These are phyloP conservation scores for Myotisia sp. DNA, from an alignment of 2,329 filamentous ascomycete species.

Conservation along the genomic window DNA sequence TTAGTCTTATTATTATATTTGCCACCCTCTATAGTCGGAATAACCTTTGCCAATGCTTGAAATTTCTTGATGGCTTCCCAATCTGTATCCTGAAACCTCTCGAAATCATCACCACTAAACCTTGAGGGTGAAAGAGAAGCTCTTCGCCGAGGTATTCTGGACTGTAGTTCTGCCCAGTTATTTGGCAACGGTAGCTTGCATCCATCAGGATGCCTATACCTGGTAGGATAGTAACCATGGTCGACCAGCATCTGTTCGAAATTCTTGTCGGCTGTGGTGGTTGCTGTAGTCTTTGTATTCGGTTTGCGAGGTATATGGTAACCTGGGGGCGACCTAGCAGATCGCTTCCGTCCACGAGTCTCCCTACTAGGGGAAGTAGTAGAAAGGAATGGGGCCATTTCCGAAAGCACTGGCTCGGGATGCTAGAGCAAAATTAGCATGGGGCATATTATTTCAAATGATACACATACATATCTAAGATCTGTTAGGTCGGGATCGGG, in stretches of 20 bases:
- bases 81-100: conserved; percentile 18
- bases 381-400: not conserved
- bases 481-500: not conserved
- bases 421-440: not conserved
- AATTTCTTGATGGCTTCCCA: conserved; percentile 6
- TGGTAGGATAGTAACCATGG: conserved; percentile 18
- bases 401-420: not conserved
- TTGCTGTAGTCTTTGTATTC: not conserved
- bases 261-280: conserved; percentile 17
- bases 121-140: conserved; percentile 24
- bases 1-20: conserved; percentile 15
- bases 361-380: not conserved
- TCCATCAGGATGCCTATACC: not conserved
- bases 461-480: not conserved
- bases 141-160: conserved; percentile 16
- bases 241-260: conserved; percentile 28
- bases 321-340: not conserved
- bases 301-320: not conserved
- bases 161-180: not conserved
- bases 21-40: conserved; percentile 21
- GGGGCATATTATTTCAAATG: not conserved
- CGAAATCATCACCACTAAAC: conserved; percentile 20
- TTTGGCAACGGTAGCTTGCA: not conserved
- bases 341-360: not conserved
- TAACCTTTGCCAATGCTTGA: conserved; percentile 20